Base-by-base conservation (phyloP, 2,329 filamentous ascomycete species). In the Hypoxylon sp. region DNA sequence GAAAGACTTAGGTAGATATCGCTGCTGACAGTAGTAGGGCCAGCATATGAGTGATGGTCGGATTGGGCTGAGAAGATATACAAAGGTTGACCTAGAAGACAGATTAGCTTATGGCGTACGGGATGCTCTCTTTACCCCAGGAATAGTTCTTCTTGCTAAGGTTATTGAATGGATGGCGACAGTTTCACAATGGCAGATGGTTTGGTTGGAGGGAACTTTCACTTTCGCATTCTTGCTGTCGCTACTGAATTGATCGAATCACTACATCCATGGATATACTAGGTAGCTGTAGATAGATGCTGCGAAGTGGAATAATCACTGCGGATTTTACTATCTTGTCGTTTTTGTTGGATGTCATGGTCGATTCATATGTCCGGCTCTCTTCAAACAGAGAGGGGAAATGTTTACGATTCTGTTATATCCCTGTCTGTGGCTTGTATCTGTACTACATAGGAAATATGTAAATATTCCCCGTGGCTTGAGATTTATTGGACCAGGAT, bases 201-300 rank as follows among this genome's bases (percentile, higher is more conserved):
- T 14, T 21, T 11, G 34, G 17, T 45, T 23, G 38, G 21, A 14
- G 45, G 28, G 11, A 32, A 34, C 6, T 30, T 14, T 45, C 5
- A 34, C 6, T 30, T 14, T 45, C 5, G n/a, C 1, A 32, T 19
- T 56, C 45, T 45, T 45, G 38, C 36, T 21, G 25, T 56, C 23
- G 52, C 52, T 32, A 56, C 52, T 28, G 14, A 38, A 28, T 28
- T 41, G 13, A 43, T 53, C 34, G 17, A 30, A 3, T 43, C 10
- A 6, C 11, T 28, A 25, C 34, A 9, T 41, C 2, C 7, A n/a
- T 38, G n/a, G n/a, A n/a, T n/a, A n/a, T n/a, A n/a, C n/a, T n/a
- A 17, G 28, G 28, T 19, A 7, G 25, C 28, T n/a, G 11, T 36
- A 53, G 10, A 53, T 25, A 25, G 32, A 38, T 41, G 2, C 4